Percentiles rank a stretch among this genome's conserved stretches.
Conservation (phyloP, 768 basidiomycete species). For the Pulveroboletus sp. region DNA sequence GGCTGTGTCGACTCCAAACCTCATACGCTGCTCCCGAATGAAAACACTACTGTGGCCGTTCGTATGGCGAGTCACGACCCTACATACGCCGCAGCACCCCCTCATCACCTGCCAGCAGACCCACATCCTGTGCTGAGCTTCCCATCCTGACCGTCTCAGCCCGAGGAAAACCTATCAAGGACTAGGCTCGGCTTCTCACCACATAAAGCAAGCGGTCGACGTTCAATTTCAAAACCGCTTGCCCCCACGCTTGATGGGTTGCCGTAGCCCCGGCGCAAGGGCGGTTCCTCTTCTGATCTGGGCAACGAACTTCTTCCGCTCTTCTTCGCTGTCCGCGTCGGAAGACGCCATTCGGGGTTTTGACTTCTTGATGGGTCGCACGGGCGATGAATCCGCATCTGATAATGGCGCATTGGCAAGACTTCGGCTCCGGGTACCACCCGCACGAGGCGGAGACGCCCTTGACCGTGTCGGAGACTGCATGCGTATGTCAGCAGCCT, state of each 20-base stretch:
- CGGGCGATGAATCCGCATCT: constrained; percentile 53
- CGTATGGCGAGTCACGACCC: neutral
- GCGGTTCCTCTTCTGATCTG: constrained; percentile 38
- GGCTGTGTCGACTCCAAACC: no score
- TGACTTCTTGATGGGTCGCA: constrained; percentile 44
- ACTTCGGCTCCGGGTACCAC: constrained; percentile 22
- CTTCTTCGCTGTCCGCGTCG: constrained; percentile 59
- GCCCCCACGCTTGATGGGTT: constrained; percentile 73
- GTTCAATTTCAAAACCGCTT: constrained; percentile 55
- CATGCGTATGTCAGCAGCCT: constrained; percentile 13
- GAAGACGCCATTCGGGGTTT: constrained; percentile 37
- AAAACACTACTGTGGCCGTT: neutral
- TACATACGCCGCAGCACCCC: neutral
- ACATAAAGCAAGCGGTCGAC: neutral
- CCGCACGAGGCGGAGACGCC: constrained; percentile 3
- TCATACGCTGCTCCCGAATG: neutral
- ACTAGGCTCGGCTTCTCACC: neutral
- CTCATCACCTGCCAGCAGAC: constrained; percentile 8
- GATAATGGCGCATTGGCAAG: constrained; percentile 24
- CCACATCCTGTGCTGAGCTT: neutral
- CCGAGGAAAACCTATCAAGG: neutral
- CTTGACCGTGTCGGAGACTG: constrained; percentile 20
- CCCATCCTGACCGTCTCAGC: neutral
- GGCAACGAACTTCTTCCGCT: constrained; percentile 40
- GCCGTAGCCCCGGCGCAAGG: constrained; percentile 52